Evolutionary conservation across 805 yeast species (phyloP).

Genomic region (Candida nonsorbophila): DNA sequence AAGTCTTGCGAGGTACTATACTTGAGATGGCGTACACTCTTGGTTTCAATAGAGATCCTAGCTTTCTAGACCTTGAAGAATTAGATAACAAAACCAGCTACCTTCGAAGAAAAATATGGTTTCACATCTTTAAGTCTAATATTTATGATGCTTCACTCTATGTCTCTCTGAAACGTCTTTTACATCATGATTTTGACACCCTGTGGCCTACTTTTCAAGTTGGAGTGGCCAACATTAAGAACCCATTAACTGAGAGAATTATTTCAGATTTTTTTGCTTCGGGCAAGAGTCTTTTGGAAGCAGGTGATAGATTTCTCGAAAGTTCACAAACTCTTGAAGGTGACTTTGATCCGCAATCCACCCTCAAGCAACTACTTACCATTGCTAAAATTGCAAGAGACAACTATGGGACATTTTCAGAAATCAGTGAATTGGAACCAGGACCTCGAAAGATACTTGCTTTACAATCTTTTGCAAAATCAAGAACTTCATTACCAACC

Average conservation of each 20-base stretch:
- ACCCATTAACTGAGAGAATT: conserved; percentile 6
- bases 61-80: conserved; percentile 10
- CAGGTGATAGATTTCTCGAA: too few species aligned
- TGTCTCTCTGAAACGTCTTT: conserved; percentile 1
- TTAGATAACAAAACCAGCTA: conserved; percentile 25
- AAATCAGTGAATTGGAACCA: too few species aligned
- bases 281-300: too few species aligned
- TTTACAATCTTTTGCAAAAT: conserved; percentile 1
- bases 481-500: conserved; percentile 1
- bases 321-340: too few species aligned
- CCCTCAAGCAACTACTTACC: too few species aligned
- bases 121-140: conserved; percentile 3
- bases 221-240: conserved; percentile 3
- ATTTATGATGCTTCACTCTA: conserved; percentile 1
- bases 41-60: conserved; percentile 31
- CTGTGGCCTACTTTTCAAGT: conserved; percentile 4
- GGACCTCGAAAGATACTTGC: conserved; percentile 3
- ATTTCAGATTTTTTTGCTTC: conserved; percentile 5
- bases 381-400: too few species aligned
- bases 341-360: too few species aligned
- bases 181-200: conserved; percentile 6
- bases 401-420: too few species aligned
- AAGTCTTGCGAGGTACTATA: conserved; percentile 11
- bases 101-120: conserved; percentile 57
- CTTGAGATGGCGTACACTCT: conserved; percentile 25